These are phyloP conservation scores for Hypoxylon sp. DNA, from an alignment of 2,329 filamentous ascomycete species.

Conservation along the genomic window DNA sequence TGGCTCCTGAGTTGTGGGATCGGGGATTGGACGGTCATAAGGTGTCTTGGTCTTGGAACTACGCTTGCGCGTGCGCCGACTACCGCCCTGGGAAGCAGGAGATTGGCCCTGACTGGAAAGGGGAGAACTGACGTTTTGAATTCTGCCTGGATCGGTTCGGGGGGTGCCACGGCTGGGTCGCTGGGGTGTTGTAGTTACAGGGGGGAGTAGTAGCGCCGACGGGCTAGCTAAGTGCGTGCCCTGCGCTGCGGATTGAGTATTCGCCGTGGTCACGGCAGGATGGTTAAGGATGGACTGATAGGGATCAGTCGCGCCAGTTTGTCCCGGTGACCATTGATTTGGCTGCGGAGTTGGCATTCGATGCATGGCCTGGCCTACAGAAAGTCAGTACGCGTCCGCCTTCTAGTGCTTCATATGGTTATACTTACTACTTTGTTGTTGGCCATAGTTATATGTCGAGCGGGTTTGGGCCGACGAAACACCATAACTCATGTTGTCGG, in stretches of 20 bases:
- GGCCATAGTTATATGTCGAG: background rate
- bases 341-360: background rate
- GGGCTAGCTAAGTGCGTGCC: background rate
- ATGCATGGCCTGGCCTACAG: background rate
- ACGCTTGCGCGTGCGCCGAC: background rate
- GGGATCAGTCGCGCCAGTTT: background rate
- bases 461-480: background rate
- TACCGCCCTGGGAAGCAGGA: background rate
- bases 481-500: background rate
- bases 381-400: conserved; percentile 4
- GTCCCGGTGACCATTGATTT: conserved; percentile 3
- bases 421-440: conserved; percentile 15
- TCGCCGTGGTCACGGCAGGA: no score
- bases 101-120: background rate
- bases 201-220: background rate
- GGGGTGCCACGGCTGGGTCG: background rate
- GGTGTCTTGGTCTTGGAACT: background rate
- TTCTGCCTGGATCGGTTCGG: background rate
- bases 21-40: background rate
- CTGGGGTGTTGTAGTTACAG: background rate
- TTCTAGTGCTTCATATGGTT: background rate
- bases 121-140: background rate
- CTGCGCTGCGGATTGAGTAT: background rate
- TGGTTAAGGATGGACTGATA: background rate
- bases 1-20: background rate